Evolutionary conservation across 768 basidiomycete genomes (phyloP), one percentile per base, ranked within the genome.

Genomic region (Pisolithus tinctorius): DNA sequence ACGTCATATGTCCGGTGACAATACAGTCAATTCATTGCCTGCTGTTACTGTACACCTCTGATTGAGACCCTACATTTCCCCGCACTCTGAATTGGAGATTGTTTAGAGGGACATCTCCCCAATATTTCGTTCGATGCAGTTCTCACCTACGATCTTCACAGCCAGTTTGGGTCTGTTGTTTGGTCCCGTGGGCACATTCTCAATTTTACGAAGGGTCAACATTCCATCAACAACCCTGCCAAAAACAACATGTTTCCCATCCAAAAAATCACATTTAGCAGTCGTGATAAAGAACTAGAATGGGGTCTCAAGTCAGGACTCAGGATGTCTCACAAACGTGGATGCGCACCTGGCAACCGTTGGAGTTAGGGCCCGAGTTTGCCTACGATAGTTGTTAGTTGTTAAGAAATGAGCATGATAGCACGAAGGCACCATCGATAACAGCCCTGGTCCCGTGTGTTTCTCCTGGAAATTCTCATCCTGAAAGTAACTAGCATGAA

Each of bases 401-500:
- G 39, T 39, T 43, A 42, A 42, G 20, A 54, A 13, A 51, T 9
- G 23, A 30, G 44, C 16, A 48, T 37, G 44, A 17, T 45, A 45
- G 17, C 4, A 37, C 45, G n/a, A n/a, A 46, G 69, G 37, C 60
- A 86, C 93, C 94, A 98, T 97, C 36, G 91, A 94, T 25, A 98
- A 70, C 36, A 97, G 70, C 1, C 94, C 94, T 1, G 94, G 84
- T 1, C 78, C 86, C 0, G 74, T 80, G 62, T 99, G 95, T 65
- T 93, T 94, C 61, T 92, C 82, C 49, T 79, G 77, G 62, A 98
- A 98, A 68, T 93, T 98, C 73, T 98, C 95, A 61, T 98, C 95
- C 85, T 94, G 54, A 23, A 16, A 30, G 14, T 52, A n/a, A 54
- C 45, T 7, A 43, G 29, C 0, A 17, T 10, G 17, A 17, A 10